Conservation (phyloP, 2,329 filamentous ascomycete species). For the Cordyceps pruinosa region DNA sequence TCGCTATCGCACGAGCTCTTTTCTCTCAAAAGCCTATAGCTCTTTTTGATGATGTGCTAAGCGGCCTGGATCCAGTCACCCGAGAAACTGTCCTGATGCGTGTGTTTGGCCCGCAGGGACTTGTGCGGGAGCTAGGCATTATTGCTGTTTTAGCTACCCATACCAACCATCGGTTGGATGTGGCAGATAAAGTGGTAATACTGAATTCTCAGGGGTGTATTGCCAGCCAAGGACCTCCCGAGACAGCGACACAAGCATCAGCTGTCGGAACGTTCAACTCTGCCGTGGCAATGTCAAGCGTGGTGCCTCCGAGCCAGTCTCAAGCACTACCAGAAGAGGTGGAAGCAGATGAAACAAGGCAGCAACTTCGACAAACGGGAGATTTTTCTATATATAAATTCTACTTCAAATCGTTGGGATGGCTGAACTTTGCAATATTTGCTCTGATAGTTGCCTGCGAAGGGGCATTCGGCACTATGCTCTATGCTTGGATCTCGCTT, state of each 20-base stretch:
- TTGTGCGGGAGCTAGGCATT: slow-evolving; percentile 26
- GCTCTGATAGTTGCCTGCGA: not conserved
- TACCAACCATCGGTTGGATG: slow-evolving; percentile 27
- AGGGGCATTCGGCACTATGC: not conserved
- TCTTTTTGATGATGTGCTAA: slow-evolving; percentile 34
- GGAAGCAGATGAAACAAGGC: not conserved
- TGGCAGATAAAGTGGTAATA: slow-evolving; percentile 38
- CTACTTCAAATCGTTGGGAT: slow-evolving; percentile 11
- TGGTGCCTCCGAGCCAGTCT: slow-evolving; percentile 25
- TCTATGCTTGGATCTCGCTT: slow-evolving; percentile 4
- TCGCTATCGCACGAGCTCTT: slow-evolving; percentile 27
- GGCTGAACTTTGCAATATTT: slow-evolving; percentile 1
- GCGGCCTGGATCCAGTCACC: slow-evolving; percentile 34
- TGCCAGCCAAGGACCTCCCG: slow-evolving; percentile 30
- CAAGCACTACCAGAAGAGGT: not conserved
- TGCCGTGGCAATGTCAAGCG: slow-evolving; percentile 20
- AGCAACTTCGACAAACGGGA: not conserved
- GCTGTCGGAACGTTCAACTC: too few relatives aligned
- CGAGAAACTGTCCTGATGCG: slow-evolving; percentile 33
- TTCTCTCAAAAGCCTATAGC: slow-evolving; percentile 27
- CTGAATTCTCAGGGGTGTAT: slow-evolving; percentile 33
- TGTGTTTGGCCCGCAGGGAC: slow-evolving; percentile 30
- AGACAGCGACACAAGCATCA: not conserved
- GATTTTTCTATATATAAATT: slow-evolving; percentile 11
- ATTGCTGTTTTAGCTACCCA: slow-evolving; percentile 30